Base-by-base conservation (phyloP, 2,329 filamentous ascomycete species). In the Stachybotrys echinatus region DNA sequence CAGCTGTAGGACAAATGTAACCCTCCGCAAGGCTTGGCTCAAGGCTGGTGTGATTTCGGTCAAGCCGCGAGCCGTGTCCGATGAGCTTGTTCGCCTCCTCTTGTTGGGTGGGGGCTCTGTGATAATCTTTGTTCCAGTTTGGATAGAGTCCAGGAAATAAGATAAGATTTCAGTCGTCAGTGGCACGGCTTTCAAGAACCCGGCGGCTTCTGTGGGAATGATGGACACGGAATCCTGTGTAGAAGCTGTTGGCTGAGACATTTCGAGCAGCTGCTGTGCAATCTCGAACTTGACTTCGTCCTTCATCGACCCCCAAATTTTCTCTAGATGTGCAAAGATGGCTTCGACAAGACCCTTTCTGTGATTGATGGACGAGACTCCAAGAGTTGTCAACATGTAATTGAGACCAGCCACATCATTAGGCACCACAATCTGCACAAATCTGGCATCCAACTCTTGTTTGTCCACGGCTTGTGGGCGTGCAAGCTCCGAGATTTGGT, bases 1-100 rank as follows among this genome's bases (percentile, higher is more conserved):
- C 22, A 97, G 72, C 65, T 97, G 92, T 37, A 97, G 75, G 12
- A 96, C 88, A 61, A 96, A 84, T 0, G 92, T 96, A 49, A 92
- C 80, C 58, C 87, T 87, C 58, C 83, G 83, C 54, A 96, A 77
- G 6, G 85, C 79, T 45, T 79, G 76, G 55, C 80, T 81, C 23
- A 92, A 69, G 61, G 89, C 84, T 6, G 80, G 76, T 31, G 83
- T 81, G 50, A 84, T 79, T 54, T 84, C 81, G 14, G 79, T 74
- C 48, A 83, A 74, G 44, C 79, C 80, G 48, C 74, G 73, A 49
- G 82, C 78, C 56, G 81, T 79, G 55, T 88, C 87, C 17, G 81
- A 85, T 49, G 86, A 83, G 67, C 88, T 95, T 1, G 84, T 89
- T 50, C 90, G 81, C 61, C 90, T 83, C 54, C 89, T 79, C 74